These are phyloP conservation scores for Cystofilobasidium ferigula DNA, from an alignment of 768 basidiomycete species.

Conservation along the genomic window DNA sequence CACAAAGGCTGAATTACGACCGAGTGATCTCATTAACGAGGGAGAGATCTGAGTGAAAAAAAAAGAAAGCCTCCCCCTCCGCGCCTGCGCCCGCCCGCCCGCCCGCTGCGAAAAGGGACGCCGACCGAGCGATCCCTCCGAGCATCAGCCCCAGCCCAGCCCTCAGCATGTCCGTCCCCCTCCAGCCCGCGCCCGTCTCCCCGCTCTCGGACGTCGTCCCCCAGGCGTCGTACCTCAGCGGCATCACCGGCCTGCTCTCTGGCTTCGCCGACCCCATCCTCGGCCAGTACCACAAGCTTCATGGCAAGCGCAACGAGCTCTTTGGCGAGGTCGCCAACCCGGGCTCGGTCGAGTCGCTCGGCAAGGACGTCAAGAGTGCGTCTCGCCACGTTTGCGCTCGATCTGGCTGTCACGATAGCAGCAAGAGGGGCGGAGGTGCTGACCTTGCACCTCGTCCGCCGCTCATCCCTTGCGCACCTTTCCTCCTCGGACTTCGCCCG, in stretches of 20 bases:
- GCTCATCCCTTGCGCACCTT: slow-evolving; percentile 1
- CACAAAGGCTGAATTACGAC: too few species aligned
- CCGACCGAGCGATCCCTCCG: too few species aligned
- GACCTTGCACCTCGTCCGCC: too few species aligned
- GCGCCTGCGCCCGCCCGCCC: too few species aligned
- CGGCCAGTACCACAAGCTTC: slow-evolving; percentile 22
- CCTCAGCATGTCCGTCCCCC: slow-evolving; percentile 20
- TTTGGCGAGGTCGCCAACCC: slow-evolving; percentile 23
- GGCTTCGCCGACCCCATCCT: slow-evolving; percentile 26
- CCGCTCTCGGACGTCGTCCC: slow-evolving; percentile 15
- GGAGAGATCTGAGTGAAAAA: too few species aligned
- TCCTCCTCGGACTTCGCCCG: too few species aligned
- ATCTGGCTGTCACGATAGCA: too few species aligned
- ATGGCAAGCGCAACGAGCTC: slow-evolving; percentile 18
- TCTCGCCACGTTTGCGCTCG: not conserved
- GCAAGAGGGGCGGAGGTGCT: too few species aligned
- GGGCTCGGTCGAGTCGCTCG: slow-evolving; percentile 25
- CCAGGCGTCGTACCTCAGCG: slow-evolving; percentile 26
- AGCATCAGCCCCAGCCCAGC: not conserved
- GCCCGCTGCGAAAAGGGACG: too few species aligned
- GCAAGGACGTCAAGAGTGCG: slow-evolving; percentile 28
- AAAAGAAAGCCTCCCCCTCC: too few species aligned
- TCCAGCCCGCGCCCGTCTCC: slow-evolving; percentile 12
- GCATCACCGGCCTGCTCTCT: slow-evolving; percentile 24
- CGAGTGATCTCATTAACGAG: not conserved